Evolutionary conservation across 2,329 filamentous ascomycete species (phyloP).

Genomic region (Ophiocordyceps robertsii): DNA sequence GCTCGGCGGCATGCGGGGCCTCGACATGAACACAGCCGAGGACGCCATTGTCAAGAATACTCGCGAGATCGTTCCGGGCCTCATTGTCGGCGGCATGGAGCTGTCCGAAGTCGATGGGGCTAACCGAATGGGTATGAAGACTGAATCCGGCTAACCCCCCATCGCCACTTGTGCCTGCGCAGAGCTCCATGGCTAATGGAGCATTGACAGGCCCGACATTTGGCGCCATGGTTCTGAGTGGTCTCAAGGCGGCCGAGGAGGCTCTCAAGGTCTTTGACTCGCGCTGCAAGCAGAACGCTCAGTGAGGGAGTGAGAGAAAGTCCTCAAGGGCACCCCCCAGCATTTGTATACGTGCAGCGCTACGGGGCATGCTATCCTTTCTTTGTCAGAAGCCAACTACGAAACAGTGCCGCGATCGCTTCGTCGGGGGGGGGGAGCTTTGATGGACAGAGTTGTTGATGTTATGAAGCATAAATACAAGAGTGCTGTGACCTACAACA

Average conservation of each 20-base stretch:
- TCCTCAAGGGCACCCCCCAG: no score
- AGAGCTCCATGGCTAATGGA: no score
- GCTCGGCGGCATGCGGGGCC: slow-evolving; percentile 80
- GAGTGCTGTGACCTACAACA: no score
- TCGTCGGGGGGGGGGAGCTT: no score
- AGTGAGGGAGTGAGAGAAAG: neutral
- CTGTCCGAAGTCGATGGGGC: slow-evolving; percentile 80
- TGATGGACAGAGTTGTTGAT: no score
- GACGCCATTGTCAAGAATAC: slow-evolving; percentile 90
- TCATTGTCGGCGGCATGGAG: slow-evolving; percentile 94
- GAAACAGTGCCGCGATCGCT: neutral
- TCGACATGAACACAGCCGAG: slow-evolving; percentile 86
- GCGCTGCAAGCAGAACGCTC: slow-evolving; percentile 61
- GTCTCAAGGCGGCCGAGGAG: slow-evolving; percentile 86
- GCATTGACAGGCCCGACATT: slow-evolving; percentile 50
- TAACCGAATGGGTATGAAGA: slow-evolving; percentile 62
- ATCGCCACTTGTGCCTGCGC: no score
- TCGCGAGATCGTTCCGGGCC: slow-evolving; percentile 71
- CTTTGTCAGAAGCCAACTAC: neutral
- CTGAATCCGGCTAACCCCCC: no score
- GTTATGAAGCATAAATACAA: no score
- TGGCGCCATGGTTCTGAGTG: slow-evolving; percentile 76
- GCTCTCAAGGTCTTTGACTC: slow-evolving; percentile 64
- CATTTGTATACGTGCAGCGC: neutral
- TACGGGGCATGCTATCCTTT: neutral